Percentiles rank a stretch among this genome's conserved stretches.
Evolutionary conservation across 1,284 basidiomycete genomes (phyloP).

Genomic region (Hymenochaete sp.): DNA sequence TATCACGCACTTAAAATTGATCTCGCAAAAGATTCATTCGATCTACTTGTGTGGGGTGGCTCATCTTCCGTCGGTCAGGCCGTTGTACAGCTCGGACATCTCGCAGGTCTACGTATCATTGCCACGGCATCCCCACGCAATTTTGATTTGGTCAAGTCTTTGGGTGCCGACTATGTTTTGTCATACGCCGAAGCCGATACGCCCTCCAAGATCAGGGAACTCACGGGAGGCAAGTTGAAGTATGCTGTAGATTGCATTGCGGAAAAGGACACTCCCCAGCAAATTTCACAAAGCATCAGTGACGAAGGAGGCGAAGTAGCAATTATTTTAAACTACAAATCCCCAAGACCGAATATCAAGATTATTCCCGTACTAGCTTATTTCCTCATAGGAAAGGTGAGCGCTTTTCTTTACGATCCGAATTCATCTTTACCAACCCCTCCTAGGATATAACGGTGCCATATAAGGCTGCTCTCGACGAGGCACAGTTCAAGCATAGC

Average conservation of each 20-base stretch:
- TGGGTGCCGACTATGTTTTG: slow-evolving; percentile 34
- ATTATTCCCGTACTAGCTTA: slow-evolving; percentile 24
- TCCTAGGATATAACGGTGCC: slow-evolving; percentile 13
- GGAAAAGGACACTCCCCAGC: slow-evolving; percentile 17
- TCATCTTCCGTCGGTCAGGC: slow-evolving; percentile 34
- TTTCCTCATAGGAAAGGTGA: slow-evolving; percentile 24
- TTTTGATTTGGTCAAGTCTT: slow-evolving; percentile 30
- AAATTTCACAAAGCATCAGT: slow-evolving; percentile 9
- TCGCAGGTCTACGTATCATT: slow-evolving; percentile 31
- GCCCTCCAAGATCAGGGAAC: slow-evolving; percentile 20
- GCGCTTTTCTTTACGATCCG: not conserved
- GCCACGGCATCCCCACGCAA: slow-evolving; percentile 34
- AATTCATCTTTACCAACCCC: slow-evolving; percentile 11
- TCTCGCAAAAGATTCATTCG: slow-evolving; percentile 14
- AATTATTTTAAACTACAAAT: slow-evolving; percentile 2
- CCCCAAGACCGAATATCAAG: slow-evolving; percentile 6
- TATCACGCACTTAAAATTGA: slow-evolving; percentile 21
- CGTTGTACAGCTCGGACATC: slow-evolving; percentile 34
- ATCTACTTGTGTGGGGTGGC: slow-evolving; percentile 34
- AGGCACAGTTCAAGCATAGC: slow-evolving; percentile 22
- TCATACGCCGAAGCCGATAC: slow-evolving; percentile 26
- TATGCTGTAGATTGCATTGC: slow-evolving; percentile 22
- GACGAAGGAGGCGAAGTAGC: slow-evolving; percentile 10
- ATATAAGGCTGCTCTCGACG: slow-evolving; percentile 18
- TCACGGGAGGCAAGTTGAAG: slow-evolving; percentile 15